phyloP scores from a whole-genome alignment of 106 monocot species.

The Agapanthus africanus region DNA sequence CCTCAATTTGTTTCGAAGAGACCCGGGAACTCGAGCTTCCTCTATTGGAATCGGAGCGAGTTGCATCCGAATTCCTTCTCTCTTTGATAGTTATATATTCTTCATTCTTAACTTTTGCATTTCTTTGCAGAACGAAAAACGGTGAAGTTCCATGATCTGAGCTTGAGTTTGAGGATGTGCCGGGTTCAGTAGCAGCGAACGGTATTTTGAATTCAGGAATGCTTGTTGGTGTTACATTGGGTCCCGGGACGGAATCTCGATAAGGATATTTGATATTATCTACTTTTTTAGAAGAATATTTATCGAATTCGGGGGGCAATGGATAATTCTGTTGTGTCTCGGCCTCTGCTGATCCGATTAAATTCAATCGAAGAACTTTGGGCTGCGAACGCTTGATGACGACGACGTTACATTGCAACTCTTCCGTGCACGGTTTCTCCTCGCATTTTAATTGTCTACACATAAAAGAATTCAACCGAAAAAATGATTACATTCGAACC shows the following conservation, averaged over 20 bases:
- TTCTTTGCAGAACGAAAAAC: slow-evolving; percentile 43
- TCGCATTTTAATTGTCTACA: slow-evolving; percentile 84
- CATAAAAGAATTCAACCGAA: too few relatives aligned
- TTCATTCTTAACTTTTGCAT: slow-evolving; percentile 30
- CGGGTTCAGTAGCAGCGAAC: slow-evolving; percentile 68
- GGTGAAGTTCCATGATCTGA: slow-evolving; percentile 86
- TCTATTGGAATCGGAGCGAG: slow-evolving; percentile 46
- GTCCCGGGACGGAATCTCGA: slow-evolving; percentile 22
- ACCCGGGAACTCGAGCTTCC: slow-evolving; percentile 21
- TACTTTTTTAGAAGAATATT: slow-evolving; percentile 14
- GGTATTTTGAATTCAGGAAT: slow-evolving; percentile 66
- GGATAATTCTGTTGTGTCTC: slow-evolving; percentile 19
- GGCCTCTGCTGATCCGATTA: slow-evolving; percentile 57
- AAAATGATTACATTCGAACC: too few relatives aligned
- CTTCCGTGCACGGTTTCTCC: slow-evolving; percentile 77
- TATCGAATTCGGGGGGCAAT: slow-evolving; percentile 16
- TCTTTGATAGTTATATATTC: slow-evolving; percentile 15
- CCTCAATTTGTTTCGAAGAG: slow-evolving; percentile 24
- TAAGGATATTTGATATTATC: slow-evolving; percentile 15
- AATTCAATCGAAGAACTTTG: slow-evolving; percentile 84
- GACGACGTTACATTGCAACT: slow-evolving; percentile 88
- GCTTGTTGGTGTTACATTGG: slow-evolving; percentile 68
- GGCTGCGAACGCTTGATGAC: slow-evolving; percentile 87
- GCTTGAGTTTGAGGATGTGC: slow-evolving; percentile 72
- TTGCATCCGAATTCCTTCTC: slow-evolving; percentile 16